Conservation (phyloP, 108 stramenopile species). For the Skeletonema menzelii region DNA sequence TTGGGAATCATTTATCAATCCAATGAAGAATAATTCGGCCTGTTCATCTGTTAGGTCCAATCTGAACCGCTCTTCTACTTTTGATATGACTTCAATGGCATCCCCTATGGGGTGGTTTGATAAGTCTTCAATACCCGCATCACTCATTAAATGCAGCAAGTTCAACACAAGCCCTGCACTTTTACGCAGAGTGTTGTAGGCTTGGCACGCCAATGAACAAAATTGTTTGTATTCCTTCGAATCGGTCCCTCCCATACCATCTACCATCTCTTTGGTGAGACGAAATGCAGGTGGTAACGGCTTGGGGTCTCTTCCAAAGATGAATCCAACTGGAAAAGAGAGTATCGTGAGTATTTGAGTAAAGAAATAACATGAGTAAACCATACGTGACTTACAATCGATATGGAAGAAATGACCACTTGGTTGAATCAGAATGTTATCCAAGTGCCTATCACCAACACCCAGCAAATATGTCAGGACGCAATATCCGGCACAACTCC, state of each 20-base stretch:
- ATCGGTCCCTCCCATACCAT: conserved; percentile 95
- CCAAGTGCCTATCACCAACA: conserved; percentile 85
- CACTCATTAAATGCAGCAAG: conserved; percentile 94
- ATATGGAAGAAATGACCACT: conserved; percentile 88
- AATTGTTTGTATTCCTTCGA: conserved; percentile 91
- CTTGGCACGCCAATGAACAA: conserved; percentile 93
- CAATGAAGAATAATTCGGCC: conserved; percentile 90
- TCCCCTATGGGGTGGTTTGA: conserved; percentile 90
- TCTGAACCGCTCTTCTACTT: conserved; percentile 93
- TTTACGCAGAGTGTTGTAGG: conserved; percentile 94
- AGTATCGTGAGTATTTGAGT: too few species aligned
- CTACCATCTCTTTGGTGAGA: conserved; percentile 92
- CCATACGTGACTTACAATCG: conserved; percentile 10
- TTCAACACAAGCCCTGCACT: conserved; percentile 96
- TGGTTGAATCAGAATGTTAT: conserved; percentile 85
- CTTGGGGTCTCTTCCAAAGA: conserved; percentile 93
- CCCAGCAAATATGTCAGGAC: conserved; percentile 88
- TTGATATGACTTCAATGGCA: conserved; percentile 87
- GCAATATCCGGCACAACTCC: conserved; percentile 88
- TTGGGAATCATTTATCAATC: conserved; percentile 85
- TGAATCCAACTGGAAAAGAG: conserved; percentile 61
- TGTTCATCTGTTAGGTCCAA: conserved; percentile 95
- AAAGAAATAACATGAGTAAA: too few species aligned
- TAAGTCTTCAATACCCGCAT: conserved; percentile 96
- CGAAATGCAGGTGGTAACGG: conserved; percentile 96